Evolutionary conservation across 108 stramenopile genomes (phyloP), one percentile per base, ranked within the genome.

Genomic region (Stephanodiscus triporus): DNA sequence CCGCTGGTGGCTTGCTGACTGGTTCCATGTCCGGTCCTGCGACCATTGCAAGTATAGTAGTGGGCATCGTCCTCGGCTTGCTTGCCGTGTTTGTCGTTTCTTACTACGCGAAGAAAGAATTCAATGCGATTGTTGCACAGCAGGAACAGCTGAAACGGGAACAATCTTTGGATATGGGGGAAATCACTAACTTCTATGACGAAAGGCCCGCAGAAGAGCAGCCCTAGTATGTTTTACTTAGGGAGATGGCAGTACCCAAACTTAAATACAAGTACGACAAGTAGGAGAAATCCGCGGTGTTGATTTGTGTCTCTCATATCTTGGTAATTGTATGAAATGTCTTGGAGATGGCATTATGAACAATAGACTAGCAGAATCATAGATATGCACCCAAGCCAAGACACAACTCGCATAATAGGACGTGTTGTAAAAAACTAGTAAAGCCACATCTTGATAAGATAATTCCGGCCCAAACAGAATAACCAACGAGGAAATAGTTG

Each of bases 401-500:
- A 43, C 66, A 84, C 2, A 91, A 63, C 61, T 81, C 48, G 63
- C 87, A 88, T 68, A 91, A 59, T 9, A 91, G 58, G 42, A 76
- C 59, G 57, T 91, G 88, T 68, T 88, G 88, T n/a, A 83, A 72
- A 77, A 85, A 88, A 37, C 87, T 88, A 36, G 87, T 84, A 68
- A 88, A 88, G 3, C 91, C 91, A 51, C 62, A 54, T n/a, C 61
- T 60, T 1, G 53, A 54, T 34, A 86, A 71, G 30, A 86, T 78
- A 45, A 49, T 53, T 54, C 80, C 82, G 9, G 86, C 82, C 62
- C 70, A 78, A 53, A 79, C 19, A 50, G 86, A 58, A 65, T 78
- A 91, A 7, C 71, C 55, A 7, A 89, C 61, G 27, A 85, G 78
- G 36, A 75, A 80, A 58, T 88, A 88, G 69, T 86, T 87, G 16